These are phyloP conservation scores for Nigrograna mackinnonii DNA, from an alignment of 2,329 filamentous ascomycete species.

Conservation along the genomic window DNA sequence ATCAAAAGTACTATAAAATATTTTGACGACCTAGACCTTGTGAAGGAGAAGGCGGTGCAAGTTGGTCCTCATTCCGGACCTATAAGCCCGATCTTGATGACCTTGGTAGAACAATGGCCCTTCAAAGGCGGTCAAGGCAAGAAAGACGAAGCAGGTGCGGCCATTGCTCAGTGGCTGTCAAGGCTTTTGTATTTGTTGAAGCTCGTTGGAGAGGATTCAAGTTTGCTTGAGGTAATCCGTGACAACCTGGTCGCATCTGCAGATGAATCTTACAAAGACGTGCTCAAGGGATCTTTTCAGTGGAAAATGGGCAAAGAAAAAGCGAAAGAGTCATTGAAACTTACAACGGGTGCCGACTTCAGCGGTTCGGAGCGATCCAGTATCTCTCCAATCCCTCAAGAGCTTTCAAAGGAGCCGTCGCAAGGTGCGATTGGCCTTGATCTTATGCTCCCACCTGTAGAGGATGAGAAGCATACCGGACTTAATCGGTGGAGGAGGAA, in stretches of 20 bases:
- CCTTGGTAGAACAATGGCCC: conserved; percentile 76
- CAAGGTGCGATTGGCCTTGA: conserved; percentile 18
- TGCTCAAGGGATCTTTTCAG: conserved; percentile 37
- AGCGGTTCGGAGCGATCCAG: conserved; percentile 38
- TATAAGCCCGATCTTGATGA: conserved; percentile 68
- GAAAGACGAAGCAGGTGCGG: conserved; percentile 26
- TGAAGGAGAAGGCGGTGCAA: conserved; percentile 27
- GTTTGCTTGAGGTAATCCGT: conserved; percentile 25
- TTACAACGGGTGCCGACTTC: conserved; percentile 37
- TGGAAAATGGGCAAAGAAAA: conserved; percentile 43
- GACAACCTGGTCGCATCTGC: conserved; percentile 32
- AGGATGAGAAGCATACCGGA: conserved; percentile 49
- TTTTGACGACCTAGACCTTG: conserved; percentile 68
- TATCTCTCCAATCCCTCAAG: conserved; percentile 24
- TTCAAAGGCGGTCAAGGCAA: conserved; percentile 52
- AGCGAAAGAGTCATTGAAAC: conserved; percentile 36
- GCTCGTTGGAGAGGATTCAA: conserved; percentile 39
- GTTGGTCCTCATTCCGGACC: conserved; percentile 23
- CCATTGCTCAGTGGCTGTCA: conserved; percentile 39
- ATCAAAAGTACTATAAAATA: conserved; percentile 81
- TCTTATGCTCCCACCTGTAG: conserved; percentile 42
- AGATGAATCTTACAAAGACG: conserved; percentile 28
- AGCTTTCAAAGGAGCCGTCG: conserved; percentile 14
- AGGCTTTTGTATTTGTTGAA: conserved; percentile 39
- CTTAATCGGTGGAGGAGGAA: conserved; percentile 72